phyloP scores from a whole-genome alignment of 768 basidiomycete species.

The Grammothele lineata region DNA sequence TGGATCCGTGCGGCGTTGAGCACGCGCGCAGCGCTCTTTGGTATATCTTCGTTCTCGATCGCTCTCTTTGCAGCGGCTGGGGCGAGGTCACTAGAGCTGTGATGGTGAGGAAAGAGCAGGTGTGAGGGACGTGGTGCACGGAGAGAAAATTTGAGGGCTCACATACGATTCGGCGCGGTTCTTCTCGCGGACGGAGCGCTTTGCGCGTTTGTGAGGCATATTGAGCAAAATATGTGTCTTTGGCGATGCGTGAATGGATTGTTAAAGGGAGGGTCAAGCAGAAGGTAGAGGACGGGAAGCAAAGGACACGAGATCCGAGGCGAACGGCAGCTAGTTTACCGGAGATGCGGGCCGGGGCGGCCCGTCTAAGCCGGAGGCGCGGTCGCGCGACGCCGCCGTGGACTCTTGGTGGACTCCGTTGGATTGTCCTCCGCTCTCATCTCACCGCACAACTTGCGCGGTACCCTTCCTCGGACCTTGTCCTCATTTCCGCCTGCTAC shows the following conservation, averaged over 20 bases:
- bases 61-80: slow-evolving; percentile 10
- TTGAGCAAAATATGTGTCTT: background rate
- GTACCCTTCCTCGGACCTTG: too few species aligned
- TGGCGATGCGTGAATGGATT: background rate
- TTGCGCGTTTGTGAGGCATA: slow-evolving; percentile 34
- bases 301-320: too few species aligned
- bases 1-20: slow-evolving; percentile 59
- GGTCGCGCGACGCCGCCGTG: too few species aligned
- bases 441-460: too few species aligned
- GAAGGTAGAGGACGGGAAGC: too few species aligned
- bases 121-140: background rate
- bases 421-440: too few species aligned
- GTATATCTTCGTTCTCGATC: slow-evolving; percentile 52
- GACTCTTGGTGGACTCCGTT: too few species aligned
- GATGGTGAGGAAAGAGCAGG: background rate
- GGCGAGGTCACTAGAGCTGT: slow-evolving; percentile 23
- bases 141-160: background rate
- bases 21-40: slow-evolving; percentile 64
- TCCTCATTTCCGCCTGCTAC: too few species aligned
- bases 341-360: too few species aligned
- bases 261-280: too few species aligned
- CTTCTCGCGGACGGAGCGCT: slow-evolving; percentile 29
- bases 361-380: too few species aligned
- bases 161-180: slow-evolving; percentile 25
- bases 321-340: too few species aligned